Conservation (phyloP, 495 filamentous ascomycete genomes). For the Aspergillus nanangensis region DNA sequence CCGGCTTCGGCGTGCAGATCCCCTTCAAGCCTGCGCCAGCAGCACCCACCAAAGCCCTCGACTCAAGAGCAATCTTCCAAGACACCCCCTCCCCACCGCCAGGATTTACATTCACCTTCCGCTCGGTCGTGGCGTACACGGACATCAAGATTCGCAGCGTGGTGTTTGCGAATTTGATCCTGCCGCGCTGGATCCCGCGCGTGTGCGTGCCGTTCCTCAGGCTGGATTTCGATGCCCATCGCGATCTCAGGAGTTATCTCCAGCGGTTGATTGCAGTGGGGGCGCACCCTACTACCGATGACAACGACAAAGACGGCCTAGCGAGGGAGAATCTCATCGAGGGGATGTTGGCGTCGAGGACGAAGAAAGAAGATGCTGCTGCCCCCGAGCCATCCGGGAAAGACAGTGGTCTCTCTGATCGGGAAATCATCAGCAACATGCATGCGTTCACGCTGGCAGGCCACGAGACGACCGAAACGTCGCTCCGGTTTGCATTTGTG, state of each 20-base stretch:
- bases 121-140: slow-evolving; percentile 14
- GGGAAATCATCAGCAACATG: slow-evolving; percentile 45
- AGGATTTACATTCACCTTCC: slow-evolving; percentile 19
- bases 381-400: neutral
- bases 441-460: slow-evolving; percentile 49
- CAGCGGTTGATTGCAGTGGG: slow-evolving; percentile 7
- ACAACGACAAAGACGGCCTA: neutral
- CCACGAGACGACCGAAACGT: slow-evolving; percentile 46
- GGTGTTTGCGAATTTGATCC: slow-evolving; percentile 9
- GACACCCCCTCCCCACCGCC: slow-evolving; percentile 9
- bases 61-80: slow-evolving; percentile 10
- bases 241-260: slow-evolving; percentile 12
- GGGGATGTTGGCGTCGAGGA: slow-evolving; percentile 10
- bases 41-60: neutral
- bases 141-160: slow-evolving; percentile 6
- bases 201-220: slow-evolving; percentile 15
- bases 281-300: neutral
- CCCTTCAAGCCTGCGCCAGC: slow-evolving; percentile 9
- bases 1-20: slow-evolving; percentile 36
- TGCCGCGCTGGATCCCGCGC: slow-evolving; percentile 14
- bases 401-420: slow-evolving; percentile 20
- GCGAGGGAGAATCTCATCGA: slow-evolving; percentile 21
- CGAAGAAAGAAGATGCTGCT: no score
- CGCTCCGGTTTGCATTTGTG: slow-evolving; percentile 35
- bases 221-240: slow-evolving; percentile 12